These are phyloP conservation scores for Trametes sanguinea DNA, from an alignment of 768 basidiomycete species.

Conservation along the genomic window DNA sequence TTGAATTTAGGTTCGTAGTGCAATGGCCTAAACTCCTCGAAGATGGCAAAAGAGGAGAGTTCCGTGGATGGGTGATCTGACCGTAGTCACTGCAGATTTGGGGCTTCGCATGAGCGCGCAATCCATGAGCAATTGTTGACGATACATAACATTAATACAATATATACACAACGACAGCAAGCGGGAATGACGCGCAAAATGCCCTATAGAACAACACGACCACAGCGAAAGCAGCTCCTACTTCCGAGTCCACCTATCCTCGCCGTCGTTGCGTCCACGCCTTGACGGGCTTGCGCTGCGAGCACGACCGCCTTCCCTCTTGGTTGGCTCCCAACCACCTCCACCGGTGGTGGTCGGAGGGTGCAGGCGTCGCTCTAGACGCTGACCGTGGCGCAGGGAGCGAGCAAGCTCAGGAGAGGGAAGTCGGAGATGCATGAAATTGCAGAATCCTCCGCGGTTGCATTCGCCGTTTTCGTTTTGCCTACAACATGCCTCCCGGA, in stretches of 20 bases:
- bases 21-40: constrained; percentile 78
- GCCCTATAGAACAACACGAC: not conserved
- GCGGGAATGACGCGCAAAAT: not conserved
- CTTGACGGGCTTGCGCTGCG: constrained; percentile 75
- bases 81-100: too few relatives aligned
- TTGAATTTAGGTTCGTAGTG: constrained; percentile 67
- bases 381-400: constrained; percentile 78
- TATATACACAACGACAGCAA: constrained; percentile 4
- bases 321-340: constrained; percentile 83
- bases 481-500: constrained; percentile 97
- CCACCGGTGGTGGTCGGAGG: constrained; percentile 63
- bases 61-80: constrained; percentile 68
- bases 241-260: constrained; percentile 59
- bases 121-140: not conserved
- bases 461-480: constrained; percentile 99
- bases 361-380: constrained; percentile 76
- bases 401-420: constrained; percentile 84
- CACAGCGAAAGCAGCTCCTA: constrained; percentile 14
- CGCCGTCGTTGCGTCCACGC: constrained; percentile 59
- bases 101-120: too few relatives aligned
- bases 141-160: constrained; percentile 3
- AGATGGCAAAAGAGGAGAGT: constrained; percentile 48
- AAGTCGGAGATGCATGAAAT: constrained; percentile 95
- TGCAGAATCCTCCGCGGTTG: constrained; percentile 97
- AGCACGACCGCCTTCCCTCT: constrained; percentile 61